These are phyloP conservation scores for Dinochytrium kinnereticum DNA, from an alignment of 371 early-diverging fungal genomes.

Conservation along the genomic window DNA sequence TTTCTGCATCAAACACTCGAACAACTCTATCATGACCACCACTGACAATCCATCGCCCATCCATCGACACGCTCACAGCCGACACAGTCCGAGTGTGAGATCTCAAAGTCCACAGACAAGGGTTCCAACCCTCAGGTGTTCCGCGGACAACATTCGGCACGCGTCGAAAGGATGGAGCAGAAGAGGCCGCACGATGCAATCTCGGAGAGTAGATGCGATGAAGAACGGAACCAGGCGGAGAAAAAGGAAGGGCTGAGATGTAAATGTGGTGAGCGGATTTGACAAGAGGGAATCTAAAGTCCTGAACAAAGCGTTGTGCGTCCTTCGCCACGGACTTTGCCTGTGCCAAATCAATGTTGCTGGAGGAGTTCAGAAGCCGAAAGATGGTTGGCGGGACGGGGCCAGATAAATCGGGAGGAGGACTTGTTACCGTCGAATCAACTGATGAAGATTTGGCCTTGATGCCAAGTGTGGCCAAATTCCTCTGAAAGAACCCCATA, in stretches of 20 bases:
- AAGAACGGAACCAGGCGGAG: conserved; percentile 16
- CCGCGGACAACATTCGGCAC: conserved; percentile 28
- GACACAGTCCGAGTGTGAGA: conserved; percentile 16
- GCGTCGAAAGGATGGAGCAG: conserved; percentile 21
- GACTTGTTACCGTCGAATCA: not conserved
- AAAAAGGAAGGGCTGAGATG: conserved; percentile 33
- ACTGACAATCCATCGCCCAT: conserved; percentile 31
- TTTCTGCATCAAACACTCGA: conserved; percentile 85
- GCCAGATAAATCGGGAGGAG: not conserved
- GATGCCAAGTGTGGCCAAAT: not conserved
- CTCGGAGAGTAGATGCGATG: conserved; percentile 10
- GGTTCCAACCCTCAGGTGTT: not conserved
- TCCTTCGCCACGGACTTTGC: conserved; percentile 16
- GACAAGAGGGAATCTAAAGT: conserved; percentile 25
- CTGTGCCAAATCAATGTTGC: conserved; percentile 4
- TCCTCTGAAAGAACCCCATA: conserved; percentile 23
- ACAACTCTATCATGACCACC: conserved; percentile 58
- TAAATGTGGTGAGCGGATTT: conserved; percentile 31
- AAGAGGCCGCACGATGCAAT: conserved; percentile 13
- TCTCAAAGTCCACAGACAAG: not conserved
- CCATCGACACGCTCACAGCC: conserved; percentile 23
- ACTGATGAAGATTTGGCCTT: not conserved
- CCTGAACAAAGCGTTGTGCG: conserved; percentile 18
- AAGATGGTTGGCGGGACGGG: not conserved
- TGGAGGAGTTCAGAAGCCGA: not conserved